Percentiles rank a stretch among this genome's conserved stretches.
phyloP scores from a whole-genome alignment of 106 monocot genomes.

The Xerophyta viscosa region DNA sequence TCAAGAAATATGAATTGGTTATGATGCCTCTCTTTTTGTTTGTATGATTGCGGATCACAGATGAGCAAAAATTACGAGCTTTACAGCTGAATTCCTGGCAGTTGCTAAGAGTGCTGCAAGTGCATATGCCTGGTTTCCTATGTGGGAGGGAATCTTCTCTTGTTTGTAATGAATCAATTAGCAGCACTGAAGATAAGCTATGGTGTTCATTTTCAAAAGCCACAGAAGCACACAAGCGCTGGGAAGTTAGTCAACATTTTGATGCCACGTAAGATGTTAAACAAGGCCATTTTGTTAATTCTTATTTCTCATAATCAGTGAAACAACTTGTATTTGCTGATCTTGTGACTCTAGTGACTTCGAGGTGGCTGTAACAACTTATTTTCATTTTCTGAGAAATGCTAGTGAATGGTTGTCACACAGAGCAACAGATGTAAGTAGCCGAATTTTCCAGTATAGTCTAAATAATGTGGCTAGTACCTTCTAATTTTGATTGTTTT shows the following conservation, averaged over 20 bases:
- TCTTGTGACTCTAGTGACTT: constrained; percentile 20
- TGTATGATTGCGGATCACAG: constrained; percentile 27
- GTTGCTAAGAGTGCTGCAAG: constrained; percentile 64
- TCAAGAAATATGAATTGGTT: too few species aligned
- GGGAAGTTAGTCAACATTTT: constrained; percentile 22
- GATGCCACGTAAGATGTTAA: constrained; percentile 30
- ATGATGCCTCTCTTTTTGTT: too few species aligned
- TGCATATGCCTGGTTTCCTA: constrained; percentile 51
- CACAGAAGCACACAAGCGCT: constrained; percentile 31
- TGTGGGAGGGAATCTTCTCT: constrained; percentile 22
- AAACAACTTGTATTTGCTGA: constrained; percentile 29
- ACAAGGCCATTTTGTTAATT: too few species aligned
- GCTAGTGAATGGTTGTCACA: constrained; percentile 82
- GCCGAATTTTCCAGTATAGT: neutral
- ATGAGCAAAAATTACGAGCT: constrained; percentile 66
- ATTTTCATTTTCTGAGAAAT: constrained; percentile 58
- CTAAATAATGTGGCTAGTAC: too few species aligned
- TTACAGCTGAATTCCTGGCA: constrained; percentile 94
- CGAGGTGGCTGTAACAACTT: constrained; percentile 23
- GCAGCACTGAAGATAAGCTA: constrained; percentile 20
- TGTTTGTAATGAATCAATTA: constrained; percentile 12
- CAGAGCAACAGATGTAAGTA: constrained; percentile 74
- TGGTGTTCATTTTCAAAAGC: constrained; percentile 50
- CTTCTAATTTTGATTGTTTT: too few species aligned
- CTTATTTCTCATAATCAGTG: neutral